These are phyloP conservation scores for Cercospora brassicicola DNA, from an alignment of 2,329 filamentous ascomycete species.

Conservation along the genomic window DNA sequence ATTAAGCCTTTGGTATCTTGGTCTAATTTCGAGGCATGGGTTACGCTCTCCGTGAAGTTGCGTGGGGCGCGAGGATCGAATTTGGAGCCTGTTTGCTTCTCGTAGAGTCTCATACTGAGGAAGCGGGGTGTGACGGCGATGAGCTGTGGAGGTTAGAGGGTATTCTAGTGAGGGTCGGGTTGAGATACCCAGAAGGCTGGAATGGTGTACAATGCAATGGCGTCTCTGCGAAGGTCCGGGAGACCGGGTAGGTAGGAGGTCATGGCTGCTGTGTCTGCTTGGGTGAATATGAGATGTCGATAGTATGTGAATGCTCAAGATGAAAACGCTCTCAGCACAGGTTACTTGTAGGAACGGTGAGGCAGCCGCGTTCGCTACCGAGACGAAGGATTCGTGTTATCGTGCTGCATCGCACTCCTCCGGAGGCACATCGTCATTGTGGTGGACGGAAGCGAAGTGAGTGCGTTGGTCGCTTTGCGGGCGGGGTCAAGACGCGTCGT, in stretches of 20 bases:
- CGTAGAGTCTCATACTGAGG: constrained; percentile 33
- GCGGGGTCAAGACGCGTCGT: constrained; percentile 1
- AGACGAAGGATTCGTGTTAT: constrained; percentile 5
- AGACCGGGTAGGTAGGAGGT: constrained; percentile 27
- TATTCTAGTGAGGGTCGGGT: constrained; percentile 33
- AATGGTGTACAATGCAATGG: constrained; percentile 36
- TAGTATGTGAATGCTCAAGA: neutral
- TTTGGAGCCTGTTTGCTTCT: constrained; percentile 18
- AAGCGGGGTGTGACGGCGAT: constrained; percentile 40
- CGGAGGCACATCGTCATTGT: neutral
- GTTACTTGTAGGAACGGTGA: neutral
- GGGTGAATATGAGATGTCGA: neutral
- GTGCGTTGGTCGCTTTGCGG: neutral
- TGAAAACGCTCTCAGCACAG: neutral
- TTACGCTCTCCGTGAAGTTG: constrained; percentile 30
- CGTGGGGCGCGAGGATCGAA: constrained; percentile 38
- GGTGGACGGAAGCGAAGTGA: neutral
- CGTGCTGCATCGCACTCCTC: constrained; percentile 3
- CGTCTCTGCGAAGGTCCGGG: constrained; percentile 26
- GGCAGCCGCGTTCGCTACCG: neutral
- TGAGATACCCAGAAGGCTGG: constrained; percentile 35
- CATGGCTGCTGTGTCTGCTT: constrained; percentile 20
- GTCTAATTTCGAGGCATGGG: constrained; percentile 37
- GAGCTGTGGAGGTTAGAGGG: constrained; percentile 11
- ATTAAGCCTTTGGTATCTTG: constrained; percentile 39